Percentiles rank a stretch among this genome's conserved stretches.
phyloP scores from a whole-genome alignment of 805 yeast genomes.

The Zygotorulaspora sp. region DNA sequence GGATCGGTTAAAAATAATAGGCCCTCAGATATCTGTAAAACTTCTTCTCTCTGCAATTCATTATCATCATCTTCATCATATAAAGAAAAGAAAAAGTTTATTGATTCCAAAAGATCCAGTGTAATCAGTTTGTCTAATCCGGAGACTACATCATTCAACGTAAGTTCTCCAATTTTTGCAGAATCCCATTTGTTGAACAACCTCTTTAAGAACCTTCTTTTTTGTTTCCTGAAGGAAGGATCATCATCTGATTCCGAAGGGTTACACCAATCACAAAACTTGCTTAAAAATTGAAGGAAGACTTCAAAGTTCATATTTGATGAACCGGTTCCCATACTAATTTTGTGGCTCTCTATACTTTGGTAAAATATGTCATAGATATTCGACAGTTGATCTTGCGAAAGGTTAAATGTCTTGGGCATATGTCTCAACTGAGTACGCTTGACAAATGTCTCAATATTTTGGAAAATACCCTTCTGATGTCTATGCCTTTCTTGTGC shows the following conservation, averaged over 20 bases:
- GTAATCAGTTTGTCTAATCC: slow-evolving; percentile 71
- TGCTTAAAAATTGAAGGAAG: slow-evolving; percentile 69
- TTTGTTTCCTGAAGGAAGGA: slow-evolving; percentile 30
- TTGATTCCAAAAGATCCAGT: slow-evolving; percentile 69
- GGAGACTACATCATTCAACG: slow-evolving; percentile 61
- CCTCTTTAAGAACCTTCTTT: slow-evolving; percentile 51
- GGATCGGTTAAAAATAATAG: slow-evolving; percentile 76
- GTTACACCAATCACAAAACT: slow-evolving; percentile 72
- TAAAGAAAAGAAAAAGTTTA: slow-evolving; percentile 72
- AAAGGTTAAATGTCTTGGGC: slow-evolving; percentile 63
- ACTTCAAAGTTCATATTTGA: slow-evolving; percentile 72
- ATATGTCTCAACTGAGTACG: slow-evolving; percentile 85
- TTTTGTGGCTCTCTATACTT: slow-evolving; percentile 62
- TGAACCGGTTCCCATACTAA: slow-evolving; percentile 47
- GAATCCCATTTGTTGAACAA: slow-evolving; percentile 70
- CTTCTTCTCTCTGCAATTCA: slow-evolving; percentile 68
- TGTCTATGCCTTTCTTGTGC: slow-evolving; percentile 63
- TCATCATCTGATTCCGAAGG: slow-evolving; percentile 37
- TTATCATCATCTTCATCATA: slow-evolving; percentile 62
- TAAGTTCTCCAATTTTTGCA: slow-evolving; percentile 49
- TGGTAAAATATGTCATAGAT: slow-evolving; percentile 82
- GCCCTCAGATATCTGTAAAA: slow-evolving; percentile 83
- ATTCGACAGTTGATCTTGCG: slow-evolving; percentile 55
- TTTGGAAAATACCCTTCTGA: slow-evolving; percentile 73
- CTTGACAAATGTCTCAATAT: slow-evolving; percentile 86